Evolutionary conservation across 352 stramenopile species (phyloP).

Genomic region (Blastocystis hominis): DNA sequence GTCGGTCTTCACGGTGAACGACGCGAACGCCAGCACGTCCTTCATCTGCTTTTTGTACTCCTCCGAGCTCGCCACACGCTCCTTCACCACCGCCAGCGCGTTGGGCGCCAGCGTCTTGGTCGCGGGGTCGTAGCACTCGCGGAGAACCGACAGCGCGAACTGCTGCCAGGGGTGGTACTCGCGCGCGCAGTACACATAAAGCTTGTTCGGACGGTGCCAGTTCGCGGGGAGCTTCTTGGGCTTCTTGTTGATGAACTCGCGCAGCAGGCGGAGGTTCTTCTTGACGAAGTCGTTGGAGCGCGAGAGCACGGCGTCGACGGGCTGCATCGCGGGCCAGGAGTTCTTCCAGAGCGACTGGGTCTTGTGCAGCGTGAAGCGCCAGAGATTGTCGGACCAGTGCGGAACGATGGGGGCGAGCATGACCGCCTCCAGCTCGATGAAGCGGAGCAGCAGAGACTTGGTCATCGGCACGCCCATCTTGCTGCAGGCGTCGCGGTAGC

Average conservation of each 20-base stretch:
- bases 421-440: slow-evolving; percentile 81
- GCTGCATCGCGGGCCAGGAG: slow-evolving; percentile 25
- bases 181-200: slow-evolving; percentile 53
- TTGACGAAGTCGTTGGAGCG: slow-evolving; percentile 43
- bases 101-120: slow-evolving; percentile 28
- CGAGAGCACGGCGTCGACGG: slow-evolving; percentile 34
- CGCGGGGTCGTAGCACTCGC: slow-evolving; percentile 20
- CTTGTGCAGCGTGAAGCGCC: slow-evolving; percentile 81
- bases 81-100: slow-evolving; percentile 38
- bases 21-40: slow-evolving; percentile 55
- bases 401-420: slow-evolving; percentile 88
- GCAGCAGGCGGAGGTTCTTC: slow-evolving; percentile 36
- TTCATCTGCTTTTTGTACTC: slow-evolving; percentile 58
- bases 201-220: slow-evolving; percentile 35
- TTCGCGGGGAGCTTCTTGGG: slow-evolving; percentile 33
- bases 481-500: slow-evolving; percentile 88
- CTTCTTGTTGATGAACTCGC: slow-evolving; percentile 54
- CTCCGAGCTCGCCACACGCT: slow-evolving; percentile 10
- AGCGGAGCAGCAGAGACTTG: slow-evolving; percentile 79
- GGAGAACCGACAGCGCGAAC: slow-evolving; percentile 40
- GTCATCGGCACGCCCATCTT: slow-evolving; percentile 75
- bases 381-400: slow-evolving; percentile 84
- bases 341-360: slow-evolving; percentile 77
- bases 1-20: slow-evolving; percentile 57
- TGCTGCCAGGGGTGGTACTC: slow-evolving; percentile 58